Evolutionary conservation across 768 basidiomycete genomes (phyloP), one percentile per base, ranked within the genome.

Genomic region (Xerocomellus chrysenteron): DNA sequence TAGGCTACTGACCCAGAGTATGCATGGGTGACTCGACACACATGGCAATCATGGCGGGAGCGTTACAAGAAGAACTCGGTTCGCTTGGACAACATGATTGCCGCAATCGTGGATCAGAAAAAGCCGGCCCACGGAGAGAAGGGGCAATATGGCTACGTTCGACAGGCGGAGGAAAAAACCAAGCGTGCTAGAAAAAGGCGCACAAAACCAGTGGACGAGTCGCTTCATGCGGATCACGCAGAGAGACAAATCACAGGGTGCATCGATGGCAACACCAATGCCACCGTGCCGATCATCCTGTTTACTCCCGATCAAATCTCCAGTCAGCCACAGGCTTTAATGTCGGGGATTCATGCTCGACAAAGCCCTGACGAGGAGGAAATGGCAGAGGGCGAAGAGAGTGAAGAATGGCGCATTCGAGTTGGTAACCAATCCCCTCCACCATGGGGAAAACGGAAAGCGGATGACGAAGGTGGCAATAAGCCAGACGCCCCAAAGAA

Each of bases 21-120:
- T 63, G 76, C 80, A 0, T 92, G 90, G 90, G 91, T 91, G 19
- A 78, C 76, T 26, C 84, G 90, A 16, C 90, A 93, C 67, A 91
- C 90, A 2, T 93, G 90, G 90, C 89, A 92, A 61, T 93, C 90
- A 16, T 93, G 90, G 90, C 82, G 91, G 28, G 90, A 93, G 66
- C 79, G 91, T 30, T 93, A 93, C 75, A 92, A 92, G 76, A 92
- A 92, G 72, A 87, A 93, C 57, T 75, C 88, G 0, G 66, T 73
- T 8, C 83, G 89, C 11, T 78, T 92, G 37, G 89, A 92, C 65
- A 65, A 65, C 12, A 71, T 82, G 52, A 92, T 93, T 50, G 70
- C 82, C 2, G 74, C 74, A 5, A 84, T 91, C 13, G 88, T 92
- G 2, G 84, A 83, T 28, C 78, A 85, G 67, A 88, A 83, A 66